Conservation (phyloP, 2,329 filamentous ascomycete species). For the Epichloe sibirici region DNA sequence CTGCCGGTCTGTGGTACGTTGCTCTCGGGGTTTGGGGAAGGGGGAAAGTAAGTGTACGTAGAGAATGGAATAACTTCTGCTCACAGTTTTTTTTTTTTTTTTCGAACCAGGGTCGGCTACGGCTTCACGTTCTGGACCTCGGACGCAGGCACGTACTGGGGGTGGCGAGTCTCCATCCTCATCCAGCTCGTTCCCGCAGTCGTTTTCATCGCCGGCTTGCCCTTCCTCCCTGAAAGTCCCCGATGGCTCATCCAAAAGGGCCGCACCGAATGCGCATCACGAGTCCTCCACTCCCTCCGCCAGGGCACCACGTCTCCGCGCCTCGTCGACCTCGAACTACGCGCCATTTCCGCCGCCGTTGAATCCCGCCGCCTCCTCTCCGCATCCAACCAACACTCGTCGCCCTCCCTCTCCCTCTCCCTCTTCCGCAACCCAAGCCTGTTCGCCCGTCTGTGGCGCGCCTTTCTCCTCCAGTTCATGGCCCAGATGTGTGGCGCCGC, state of each 20-base stretch:
- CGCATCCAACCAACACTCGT: too few relatives aligned
- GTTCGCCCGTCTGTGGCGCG: slow-evolving; percentile 42
- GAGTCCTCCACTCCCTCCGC: slow-evolving; percentile 35
- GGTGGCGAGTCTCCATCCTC: slow-evolving; percentile 41
- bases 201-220: slow-evolving; percentile 36
- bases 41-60: too few relatives aligned
- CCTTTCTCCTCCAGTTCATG: slow-evolving; percentile 45
- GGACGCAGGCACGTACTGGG: slow-evolving; percentile 29
- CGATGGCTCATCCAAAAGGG: slow-evolving; percentile 45
- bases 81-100: neutral
- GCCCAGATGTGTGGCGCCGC: slow-evolving; percentile 47
- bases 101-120: slow-evolving; percentile 37
- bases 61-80: too few relatives aligned
- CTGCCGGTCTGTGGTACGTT: slow-evolving; percentile 40
- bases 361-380: slow-evolving; percentile 18
- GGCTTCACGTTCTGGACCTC: slow-evolving; percentile 40
- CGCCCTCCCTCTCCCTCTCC: slow-evolving; percentile 15
- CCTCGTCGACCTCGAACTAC: slow-evolving; percentile 30
- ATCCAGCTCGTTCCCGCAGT: slow-evolving; percentile 38
- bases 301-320: slow-evolving; percentile 26
- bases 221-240: slow-evolving; percentile 37
- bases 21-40: neutral
- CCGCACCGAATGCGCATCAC: slow-evolving; percentile 28
- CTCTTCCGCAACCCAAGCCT: slow-evolving; percentile 37
- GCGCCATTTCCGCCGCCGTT: slow-evolving; percentile 33